Conservation (phyloP, 2,329 filamentous ascomycete genomes). For the Microcyclosporella mali region DNA sequence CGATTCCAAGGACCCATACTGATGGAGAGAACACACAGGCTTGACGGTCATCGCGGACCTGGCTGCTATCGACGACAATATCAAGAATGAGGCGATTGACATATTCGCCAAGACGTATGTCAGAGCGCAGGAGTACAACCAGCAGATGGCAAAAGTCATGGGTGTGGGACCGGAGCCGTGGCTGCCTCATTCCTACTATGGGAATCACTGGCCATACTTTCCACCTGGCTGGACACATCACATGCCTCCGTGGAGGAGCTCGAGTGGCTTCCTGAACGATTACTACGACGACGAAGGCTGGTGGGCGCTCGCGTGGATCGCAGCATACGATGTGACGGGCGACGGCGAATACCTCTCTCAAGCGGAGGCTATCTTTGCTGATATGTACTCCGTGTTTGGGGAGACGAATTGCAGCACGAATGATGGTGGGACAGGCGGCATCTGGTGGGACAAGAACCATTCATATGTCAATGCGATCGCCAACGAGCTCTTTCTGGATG, state of each 20-base stretch:
- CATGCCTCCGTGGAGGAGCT: too few species aligned
- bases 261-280: constrained; percentile 17
- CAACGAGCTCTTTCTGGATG: constrained; percentile 52
- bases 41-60: constrained; percentile 27
- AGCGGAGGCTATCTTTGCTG: constrained; percentile 46
- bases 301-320: constrained; percentile 51
- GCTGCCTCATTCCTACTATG: neutral
- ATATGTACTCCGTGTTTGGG: constrained; percentile 40
- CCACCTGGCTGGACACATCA: constrained; percentile 6
- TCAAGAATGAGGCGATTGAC: constrained; percentile 9
- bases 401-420: constrained; percentile 34
- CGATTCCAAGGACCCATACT: too few species aligned
- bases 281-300: constrained; percentile 51
- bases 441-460: constrained; percentile 45
- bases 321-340: constrained; percentile 48
- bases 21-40: constrained; percentile 6
- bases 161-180: constrained; percentile 1
- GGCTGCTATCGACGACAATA: constrained; percentile 20
- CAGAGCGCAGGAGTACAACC: constrained; percentile 25
- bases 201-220: constrained; percentile 6
- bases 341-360: constrained; percentile 41
- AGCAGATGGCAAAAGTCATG: constrained; percentile 11
- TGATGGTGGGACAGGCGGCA: constrained; percentile 26
- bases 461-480: constrained; percentile 49
- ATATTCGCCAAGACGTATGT: constrained; percentile 22